These are phyloP conservation scores for Groenewaldozyma sp. DNA, from an alignment of 1,139 yeast species.

Conservation along the genomic window DNA sequence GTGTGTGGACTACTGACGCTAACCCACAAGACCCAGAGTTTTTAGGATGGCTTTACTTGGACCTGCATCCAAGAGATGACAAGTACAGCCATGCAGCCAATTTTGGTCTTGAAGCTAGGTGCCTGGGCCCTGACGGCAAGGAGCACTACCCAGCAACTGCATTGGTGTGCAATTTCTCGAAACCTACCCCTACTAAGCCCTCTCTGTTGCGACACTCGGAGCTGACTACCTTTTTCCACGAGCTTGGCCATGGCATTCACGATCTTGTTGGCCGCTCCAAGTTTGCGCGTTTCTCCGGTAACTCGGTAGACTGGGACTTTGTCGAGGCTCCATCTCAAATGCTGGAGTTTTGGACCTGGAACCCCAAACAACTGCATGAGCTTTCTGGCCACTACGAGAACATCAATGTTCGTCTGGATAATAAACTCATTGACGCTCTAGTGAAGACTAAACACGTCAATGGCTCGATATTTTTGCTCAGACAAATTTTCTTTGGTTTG, in stretches of 20 bases:
- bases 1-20: slow-evolving; percentile 59
- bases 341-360: slow-evolving; percentile 88
- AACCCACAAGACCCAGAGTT: slow-evolving; percentile 38
- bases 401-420: slow-evolving; percentile 49
- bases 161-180: slow-evolving; percentile 76
- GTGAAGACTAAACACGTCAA: slow-evolving; percentile 64
- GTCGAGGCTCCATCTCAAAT: slow-evolving; percentile 88
- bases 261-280: slow-evolving; percentile 59
- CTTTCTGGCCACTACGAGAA: slow-evolving; percentile 57
- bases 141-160: slow-evolving; percentile 63
- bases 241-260: slow-evolving; percentile 84
- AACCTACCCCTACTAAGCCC: slow-evolving; percentile 62
- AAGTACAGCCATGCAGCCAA: slow-evolving; percentile 86
- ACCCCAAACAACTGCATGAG: slow-evolving; percentile 45
- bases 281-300: slow-evolving; percentile 64
- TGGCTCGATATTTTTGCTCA: slow-evolving; percentile 57
- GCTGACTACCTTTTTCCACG: slow-evolving; percentile 81
- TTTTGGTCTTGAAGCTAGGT: slow-evolving; percentile 62
- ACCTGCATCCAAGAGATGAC: slow-evolving; percentile 77
- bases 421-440: slow-evolving; percentile 50
- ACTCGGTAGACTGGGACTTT: slow-evolving; percentile 71
- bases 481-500: slow-evolving; percentile 69
- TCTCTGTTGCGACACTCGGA: slow-evolving; percentile 70
- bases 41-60: slow-evolving; percentile 72
- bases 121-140: slow-evolving; percentile 38